Base-by-base conservation (phyloP, 768 basidiomycete species). In the Scleroderma bovista region DNA sequence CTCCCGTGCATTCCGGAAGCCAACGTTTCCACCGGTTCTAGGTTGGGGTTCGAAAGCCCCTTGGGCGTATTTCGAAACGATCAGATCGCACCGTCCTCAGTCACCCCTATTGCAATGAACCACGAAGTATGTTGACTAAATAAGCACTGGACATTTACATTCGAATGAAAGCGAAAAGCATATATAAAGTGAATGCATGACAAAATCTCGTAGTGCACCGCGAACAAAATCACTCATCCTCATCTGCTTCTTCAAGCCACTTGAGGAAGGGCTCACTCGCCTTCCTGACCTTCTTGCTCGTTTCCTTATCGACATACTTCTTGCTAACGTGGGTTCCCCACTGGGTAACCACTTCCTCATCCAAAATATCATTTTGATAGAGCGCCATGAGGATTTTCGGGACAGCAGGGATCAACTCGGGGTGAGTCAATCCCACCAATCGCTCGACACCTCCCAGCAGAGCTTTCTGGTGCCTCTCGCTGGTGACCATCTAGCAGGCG, bases 301-400 rank as follows among this genome's bases (percentile, higher is more conserved):
- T 86, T 23, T 97, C 93, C 70, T 88, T 93, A 69, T 95, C 90
- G 40, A 93, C 89, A 63, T 92, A 95, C 73, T 97, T 96, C 77
- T 88, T 95, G 71, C 86, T 90, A 64, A 93, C 91, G 59, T 95
- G 93, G 4, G 91, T 95, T 9, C 93, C 93, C 95, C 93, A 97
- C 55, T 93, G 83, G 10, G 76, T 82, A 44, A 94, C 75, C 6
- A 95, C 77, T 22, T 91, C 92, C 66, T 99, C 96, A 7, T 97
- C 93, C 46, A 99, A 72, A 16, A 98, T 74, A 58, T 98, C 96
- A 36, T 74, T 79, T 67, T 98, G 93, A 67, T 97, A 99, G 59
- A 96, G 79, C 12, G 69, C 80, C 94, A 98, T 97, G 52, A 99
- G 76, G 56, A 96, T 83, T 68, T 95, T 95, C 16, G 94, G 93